Evolutionary conservation across 441 rosid genomes (phyloP).

Genomic region (Corymbia calophylla): DNA sequence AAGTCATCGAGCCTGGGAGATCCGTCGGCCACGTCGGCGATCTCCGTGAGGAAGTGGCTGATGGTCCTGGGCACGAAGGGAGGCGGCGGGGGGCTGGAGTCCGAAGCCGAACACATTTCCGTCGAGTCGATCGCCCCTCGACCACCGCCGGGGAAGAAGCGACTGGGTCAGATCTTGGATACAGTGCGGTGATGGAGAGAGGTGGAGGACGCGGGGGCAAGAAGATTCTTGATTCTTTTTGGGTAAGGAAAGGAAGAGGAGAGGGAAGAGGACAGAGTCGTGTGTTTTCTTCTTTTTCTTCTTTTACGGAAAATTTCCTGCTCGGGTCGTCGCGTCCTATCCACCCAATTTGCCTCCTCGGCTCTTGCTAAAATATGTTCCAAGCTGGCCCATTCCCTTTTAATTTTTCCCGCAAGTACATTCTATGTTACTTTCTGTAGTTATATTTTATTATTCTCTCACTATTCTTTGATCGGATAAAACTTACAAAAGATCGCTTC

Average conservation of each 20-base stretch:
- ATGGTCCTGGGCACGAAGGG: not conserved
- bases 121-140: not conserved
- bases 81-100: not conserved
- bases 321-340: not conserved
- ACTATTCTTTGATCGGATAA: not conserved
- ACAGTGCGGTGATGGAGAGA: not conserved
- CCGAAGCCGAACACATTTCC: not conserved
- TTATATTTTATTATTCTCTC: not conserved
- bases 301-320: not conserved
- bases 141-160: not conserved
- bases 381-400: not conserved
- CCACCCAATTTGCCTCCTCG: not conserved
- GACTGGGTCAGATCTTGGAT: not conserved
- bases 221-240: not conserved
- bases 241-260: not conserved
- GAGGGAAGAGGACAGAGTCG: not conserved
- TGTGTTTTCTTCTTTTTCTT: not conserved
- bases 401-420: not conserved
- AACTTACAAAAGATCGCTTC: not conserved
- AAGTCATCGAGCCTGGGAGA: not conserved
- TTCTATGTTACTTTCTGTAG: not conserved
- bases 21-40: not conserved
- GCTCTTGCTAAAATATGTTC: not conserved
- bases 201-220: not conserved
- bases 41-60: not conserved